phyloP scores from a whole-genome alignment of 441 rosid genomes.

The Jatropha podagrica region DNA sequence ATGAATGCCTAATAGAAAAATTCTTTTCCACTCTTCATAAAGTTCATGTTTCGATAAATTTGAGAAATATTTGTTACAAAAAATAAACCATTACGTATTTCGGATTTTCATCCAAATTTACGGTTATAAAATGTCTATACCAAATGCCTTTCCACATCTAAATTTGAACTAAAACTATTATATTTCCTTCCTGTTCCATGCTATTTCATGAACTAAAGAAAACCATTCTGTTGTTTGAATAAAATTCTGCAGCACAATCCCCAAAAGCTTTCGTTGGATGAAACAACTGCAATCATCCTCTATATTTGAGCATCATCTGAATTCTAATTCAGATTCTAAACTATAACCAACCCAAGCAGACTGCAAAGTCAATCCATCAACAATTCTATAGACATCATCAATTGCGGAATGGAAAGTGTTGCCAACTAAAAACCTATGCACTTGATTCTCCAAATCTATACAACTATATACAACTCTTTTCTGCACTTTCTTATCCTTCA shows the following conservation, averaged over 20 bases:
- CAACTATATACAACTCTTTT: slow-evolving; percentile 11
- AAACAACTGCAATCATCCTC: not conserved
- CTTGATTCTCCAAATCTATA: slow-evolving; percentile 17
- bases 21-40: no score
- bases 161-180: no score
- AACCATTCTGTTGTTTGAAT: no score
- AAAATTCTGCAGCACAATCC: not conserved
- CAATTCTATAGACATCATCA: not conserved
- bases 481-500: slow-evolving; percentile 10
- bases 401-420: not conserved
- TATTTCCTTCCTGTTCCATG: no score
- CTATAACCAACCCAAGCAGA: not conserved
- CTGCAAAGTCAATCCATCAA: slow-evolving; percentile 10
- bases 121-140: no score
- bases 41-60: no score
- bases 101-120: no score
- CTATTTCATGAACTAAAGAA: no score
- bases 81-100: no score
- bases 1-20: no score
- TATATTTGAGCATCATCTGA: not conserved
- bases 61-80: no score
- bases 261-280: not conserved
- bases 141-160: no score
- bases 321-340: not conserved
- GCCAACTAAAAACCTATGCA: not conserved